Conservation (phyloP, 2,329 filamentous ascomycete genomes). For the Fusarium foetens region DNA sequence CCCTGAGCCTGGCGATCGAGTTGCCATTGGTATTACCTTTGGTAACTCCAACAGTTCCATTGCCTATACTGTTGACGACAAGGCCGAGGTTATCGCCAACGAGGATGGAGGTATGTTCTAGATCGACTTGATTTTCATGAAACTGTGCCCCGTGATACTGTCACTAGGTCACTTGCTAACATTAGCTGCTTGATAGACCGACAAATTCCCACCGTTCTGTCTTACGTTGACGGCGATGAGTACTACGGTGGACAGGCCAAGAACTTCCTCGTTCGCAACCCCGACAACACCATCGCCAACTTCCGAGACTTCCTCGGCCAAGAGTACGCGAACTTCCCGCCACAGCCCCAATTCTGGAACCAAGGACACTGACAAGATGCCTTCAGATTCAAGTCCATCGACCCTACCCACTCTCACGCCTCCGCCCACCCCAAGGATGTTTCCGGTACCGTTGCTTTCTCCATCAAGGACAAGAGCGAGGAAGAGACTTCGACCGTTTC, state of each 20-base stretch:
- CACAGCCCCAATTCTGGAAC: background rate
- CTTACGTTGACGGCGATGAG: slow-evolving; percentile 95
- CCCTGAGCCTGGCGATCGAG: slow-evolving; percentile 66
- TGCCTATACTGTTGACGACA: slow-evolving; percentile 91
- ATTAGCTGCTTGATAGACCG: slow-evolving; percentile 70
- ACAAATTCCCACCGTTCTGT: slow-evolving; percentile 94
- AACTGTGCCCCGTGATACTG: background rate
- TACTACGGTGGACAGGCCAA: slow-evolving; percentile 97
- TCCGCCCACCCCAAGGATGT: slow-evolving; percentile 87
- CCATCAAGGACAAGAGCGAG: slow-evolving; percentile 79
- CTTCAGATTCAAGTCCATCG: slow-evolving; percentile 87
- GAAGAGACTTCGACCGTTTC: slow-evolving; percentile 73
- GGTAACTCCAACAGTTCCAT: slow-evolving; percentile 99
- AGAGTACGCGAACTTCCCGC: slow-evolving; percentile 68
- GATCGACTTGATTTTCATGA: background rate
- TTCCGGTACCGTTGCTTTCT: slow-evolving; percentile 79
- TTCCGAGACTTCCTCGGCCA: slow-evolving; percentile 97
- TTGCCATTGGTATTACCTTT: slow-evolving; percentile 94
- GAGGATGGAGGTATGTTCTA: slow-evolving; percentile 85
- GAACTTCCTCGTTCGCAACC: slow-evolving; percentile 89
- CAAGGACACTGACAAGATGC: slow-evolving; percentile 30
- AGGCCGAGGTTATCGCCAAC: slow-evolving; percentile 97
- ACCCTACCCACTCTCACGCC: slow-evolving; percentile 92
- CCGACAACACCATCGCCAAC: slow-evolving; percentile 91
- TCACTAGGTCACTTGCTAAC: slow-evolving; percentile 12